Evolutionary conservation across 2,329 filamentous ascomycete genomes (phyloP), one percentile per base, ranked within the genome.

Genomic region (Alternaria burnsii): DNA sequence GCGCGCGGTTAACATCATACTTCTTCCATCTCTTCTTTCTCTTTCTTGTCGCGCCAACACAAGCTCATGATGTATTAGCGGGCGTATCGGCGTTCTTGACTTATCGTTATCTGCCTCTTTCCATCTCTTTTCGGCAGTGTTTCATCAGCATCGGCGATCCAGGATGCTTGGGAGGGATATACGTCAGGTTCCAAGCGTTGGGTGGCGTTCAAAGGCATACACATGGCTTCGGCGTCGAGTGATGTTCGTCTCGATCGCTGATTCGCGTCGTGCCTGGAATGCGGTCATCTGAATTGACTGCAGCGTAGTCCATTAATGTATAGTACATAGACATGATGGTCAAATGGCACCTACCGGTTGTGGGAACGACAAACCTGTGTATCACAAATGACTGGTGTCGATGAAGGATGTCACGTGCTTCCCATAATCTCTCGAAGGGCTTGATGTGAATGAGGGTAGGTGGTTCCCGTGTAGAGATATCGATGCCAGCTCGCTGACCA

Each of bases 231-330:
- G 52, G 55, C 51, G 56, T 66, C 56, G 38, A 55, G 52, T 53
- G 43, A 58, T 34, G 51, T 53, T 53, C 24, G 38, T 63, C 48
- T 59, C 38, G 55, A 14, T 40, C 34, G 41, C 48, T 41, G 54
- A 44, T 43, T 51, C 53, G 44, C 34, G 61, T 36, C 43, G 32
- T 52, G 24, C 42, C 55, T 59, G 51, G 22, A 30, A 18, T 30
- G 48, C 34, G 34, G 55, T 56, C 53, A 54, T 48, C 50, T 22
- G 48, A 24, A 58, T 52, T 47, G 53, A 62, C 62, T 59, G 52
- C 52, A 50, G 47, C n/a, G 46, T 52, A 52, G 50, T 61, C 65
- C 59, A 69, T 62, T 74, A 74, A 71, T 76, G 65, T 74, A 75
- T 73, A 72, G 66, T 74, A 69, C 61, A 66, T 57, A 70, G 58